Conservation (phyloP, 306 rosid species). For the Pterocarpus santalinus region DNA sequence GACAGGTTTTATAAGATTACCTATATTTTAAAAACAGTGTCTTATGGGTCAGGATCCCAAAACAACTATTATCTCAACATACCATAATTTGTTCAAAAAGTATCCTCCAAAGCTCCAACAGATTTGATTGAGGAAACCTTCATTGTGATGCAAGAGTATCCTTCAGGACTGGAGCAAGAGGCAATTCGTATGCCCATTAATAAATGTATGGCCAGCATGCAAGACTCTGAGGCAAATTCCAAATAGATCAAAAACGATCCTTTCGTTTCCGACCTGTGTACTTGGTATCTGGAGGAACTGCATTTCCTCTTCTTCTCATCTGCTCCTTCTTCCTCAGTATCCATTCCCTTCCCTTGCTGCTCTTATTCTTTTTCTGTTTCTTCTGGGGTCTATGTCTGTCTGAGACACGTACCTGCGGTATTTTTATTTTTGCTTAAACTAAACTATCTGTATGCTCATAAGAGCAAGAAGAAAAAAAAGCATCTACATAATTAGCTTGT, state of each 20-base stretch:
- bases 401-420: conserved; percentile 68
- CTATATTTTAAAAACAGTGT: conserved; percentile 14
- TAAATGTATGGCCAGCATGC: conserved; percentile 9
- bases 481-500: conserved; percentile 8
- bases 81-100: conserved; percentile 13
- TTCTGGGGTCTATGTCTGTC: conserved; percentile 85
- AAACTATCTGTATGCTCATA: background rate
- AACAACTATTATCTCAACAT: background rate
- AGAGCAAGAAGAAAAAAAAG: background rate
- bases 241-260: conserved; percentile 66
- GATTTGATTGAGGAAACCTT: conserved; percentile 13
- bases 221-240: conserved; percentile 1
- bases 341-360: conserved; percentile 84
- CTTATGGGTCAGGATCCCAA: background rate
- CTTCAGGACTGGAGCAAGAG: background rate
- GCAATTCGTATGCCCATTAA: conserved; percentile 14
- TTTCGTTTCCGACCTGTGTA: conserved; percentile 91
- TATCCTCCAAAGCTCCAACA: background rate
- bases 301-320: conserved; percentile 87
- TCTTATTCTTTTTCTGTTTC: conserved; percentile 68
- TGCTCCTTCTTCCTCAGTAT: conserved; percentile 88
- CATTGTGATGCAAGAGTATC: background rate
- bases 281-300: conserved; percentile 75
- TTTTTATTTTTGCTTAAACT: background rate
- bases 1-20: background rate